Evolutionary conservation across 2,329 filamentous ascomycete genomes (phyloP).

Genomic region (Tothia fuscella): DNA sequence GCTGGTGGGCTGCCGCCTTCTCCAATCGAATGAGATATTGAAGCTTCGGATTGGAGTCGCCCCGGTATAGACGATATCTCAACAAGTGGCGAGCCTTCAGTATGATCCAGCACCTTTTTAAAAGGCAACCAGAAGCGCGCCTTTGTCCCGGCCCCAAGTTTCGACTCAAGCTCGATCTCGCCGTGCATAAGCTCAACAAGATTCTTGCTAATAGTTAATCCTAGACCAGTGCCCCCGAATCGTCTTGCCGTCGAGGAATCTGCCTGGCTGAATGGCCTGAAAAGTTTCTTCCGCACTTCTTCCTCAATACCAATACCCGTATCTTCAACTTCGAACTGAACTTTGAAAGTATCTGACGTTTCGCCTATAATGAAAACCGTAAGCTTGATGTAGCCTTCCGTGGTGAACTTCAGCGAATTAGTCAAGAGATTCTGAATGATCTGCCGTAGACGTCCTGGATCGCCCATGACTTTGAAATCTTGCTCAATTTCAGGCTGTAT

Average conservation of each 20-base stretch:
- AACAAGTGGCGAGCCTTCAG: slow-evolving; percentile 40
- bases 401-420: slow-evolving; percentile 30
- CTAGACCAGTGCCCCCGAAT: slow-evolving; percentile 70
- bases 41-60: slow-evolving; percentile 45
- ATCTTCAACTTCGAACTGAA: slow-evolving; percentile 63
- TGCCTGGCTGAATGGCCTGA: slow-evolving; percentile 72
- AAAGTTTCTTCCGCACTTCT: slow-evolving; percentile 58
- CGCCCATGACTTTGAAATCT: slow-evolving; percentile 71
- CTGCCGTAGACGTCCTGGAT: slow-evolving; percentile 72
- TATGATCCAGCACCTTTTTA: slow-evolving; percentile 50
- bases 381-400: slow-evolving; percentile 38
- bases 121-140: slow-evolving; percentile 69
- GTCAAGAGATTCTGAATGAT: slow-evolving; percentile 72
- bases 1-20: slow-evolving; percentile 37
- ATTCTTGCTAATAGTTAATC: slow-evolving; percentile 71
- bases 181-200: slow-evolving; percentile 70
- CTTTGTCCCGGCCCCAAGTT: slow-evolving; percentile 55
- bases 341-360: slow-evolving; percentile 50
- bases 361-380: slow-evolving; percentile 53
- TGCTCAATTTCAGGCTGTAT: slow-evolving; percentile 50
- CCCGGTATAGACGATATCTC: slow-evolving; percentile 55
- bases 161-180: slow-evolving; percentile 57
- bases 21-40: slow-evolving; percentile 52
- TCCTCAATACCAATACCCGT: slow-evolving; percentile 75
- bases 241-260: slow-evolving; percentile 66